These are phyloP conservation scores for Barnettozyma botsteinii DNA, from an alignment of 805 yeast genomes.

Conservation along the genomic window DNA sequence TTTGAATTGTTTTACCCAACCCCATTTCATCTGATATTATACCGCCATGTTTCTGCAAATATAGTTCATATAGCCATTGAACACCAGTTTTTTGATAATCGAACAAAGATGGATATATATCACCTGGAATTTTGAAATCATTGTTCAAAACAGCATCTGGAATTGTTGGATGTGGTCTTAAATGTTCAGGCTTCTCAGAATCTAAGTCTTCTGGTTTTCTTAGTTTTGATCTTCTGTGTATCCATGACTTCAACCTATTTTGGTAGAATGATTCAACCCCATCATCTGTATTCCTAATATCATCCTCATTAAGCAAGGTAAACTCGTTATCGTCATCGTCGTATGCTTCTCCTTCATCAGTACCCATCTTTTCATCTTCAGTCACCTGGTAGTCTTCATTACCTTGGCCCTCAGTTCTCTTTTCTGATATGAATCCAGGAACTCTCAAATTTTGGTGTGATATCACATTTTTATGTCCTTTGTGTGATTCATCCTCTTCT, in stretches of 20 bases:
- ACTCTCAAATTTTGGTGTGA: conserved; percentile 22
- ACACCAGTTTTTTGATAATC: conserved; percentile 96
- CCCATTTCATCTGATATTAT: conserved; percentile 99
- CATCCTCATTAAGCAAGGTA: conserved; percentile 25
- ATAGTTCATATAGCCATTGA: conserved; percentile 96
- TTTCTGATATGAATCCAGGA: conserved; percentile 16
- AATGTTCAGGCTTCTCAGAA: conserved; percentile 50
- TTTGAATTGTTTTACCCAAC: conserved; percentile 89
- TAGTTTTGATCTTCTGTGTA: conserved; percentile 39
- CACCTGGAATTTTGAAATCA: conserved; percentile 79
- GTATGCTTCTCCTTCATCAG: conserved; percentile 9
- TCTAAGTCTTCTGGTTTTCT: conserved; percentile 15
- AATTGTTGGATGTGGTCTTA: conserved; percentile 66
- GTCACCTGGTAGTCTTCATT: conserved; percentile 11
- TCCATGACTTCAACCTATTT: conserved; percentile 58
- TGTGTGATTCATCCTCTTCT: conserved; percentile 27
- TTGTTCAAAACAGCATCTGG: conserved; percentile 72
- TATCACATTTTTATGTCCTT: conserved; percentile 8
- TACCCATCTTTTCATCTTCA: conserved; percentile 12
- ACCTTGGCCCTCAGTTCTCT: conserved; percentile 11
- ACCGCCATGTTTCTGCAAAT: conserved; percentile 86
- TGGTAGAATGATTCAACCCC: conserved; percentile 70
- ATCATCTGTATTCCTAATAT: conserved; percentile 56
- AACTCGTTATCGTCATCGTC: conserved; percentile 17
- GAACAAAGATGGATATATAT: conserved; percentile 77